phyloP scores from a whole-genome alignment of 2,329 filamentous ascomycete genomes.

The Fusarium agapanthi region DNA sequence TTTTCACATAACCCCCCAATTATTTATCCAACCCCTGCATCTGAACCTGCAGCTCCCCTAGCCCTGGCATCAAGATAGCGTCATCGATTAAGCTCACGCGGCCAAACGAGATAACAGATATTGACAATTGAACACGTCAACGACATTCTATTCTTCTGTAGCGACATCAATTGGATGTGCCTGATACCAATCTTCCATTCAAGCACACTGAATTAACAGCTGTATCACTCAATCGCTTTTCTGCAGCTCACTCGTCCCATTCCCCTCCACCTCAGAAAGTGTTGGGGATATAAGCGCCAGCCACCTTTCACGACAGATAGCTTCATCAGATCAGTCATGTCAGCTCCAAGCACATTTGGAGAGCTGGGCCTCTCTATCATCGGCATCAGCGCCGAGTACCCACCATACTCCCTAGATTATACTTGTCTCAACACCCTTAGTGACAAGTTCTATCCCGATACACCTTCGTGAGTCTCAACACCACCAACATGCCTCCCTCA shows the following conservation, averaged over 20 bases:
- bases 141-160: neutral
- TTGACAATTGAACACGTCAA: constrained; percentile 19
- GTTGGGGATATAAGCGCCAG: constrained; percentile 25
- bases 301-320: neutral
- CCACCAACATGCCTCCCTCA: neutral
- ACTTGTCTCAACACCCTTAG: constrained; percentile 61
- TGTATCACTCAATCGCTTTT: neutral
- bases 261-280: constrained; percentile 23
- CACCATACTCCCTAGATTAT: constrained; percentile 62
- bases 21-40: constrained; percentile 21
- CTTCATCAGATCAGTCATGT: constrained; percentile 47
- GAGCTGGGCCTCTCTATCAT: constrained; percentile 68
- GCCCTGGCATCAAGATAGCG: constrained; percentile 30
- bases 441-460: constrained; percentile 66
- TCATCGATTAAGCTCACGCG: constrained; percentile 32
- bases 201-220: neutral
- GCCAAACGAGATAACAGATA: constrained; percentile 12
- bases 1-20: constrained; percentile 2
- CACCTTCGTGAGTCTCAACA: constrained; percentile 60
- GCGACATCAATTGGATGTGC: constrained; percentile 10
- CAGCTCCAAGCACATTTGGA: constrained; percentile 52
- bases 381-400: constrained; percentile 68
- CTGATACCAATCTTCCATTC: neutral
- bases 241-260: neutral
- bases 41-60: constrained; percentile 15